phyloP scores from a whole-genome alignment of 2,329 filamentous ascomycete genomes.

The Fusarium camptoceras region DNA sequence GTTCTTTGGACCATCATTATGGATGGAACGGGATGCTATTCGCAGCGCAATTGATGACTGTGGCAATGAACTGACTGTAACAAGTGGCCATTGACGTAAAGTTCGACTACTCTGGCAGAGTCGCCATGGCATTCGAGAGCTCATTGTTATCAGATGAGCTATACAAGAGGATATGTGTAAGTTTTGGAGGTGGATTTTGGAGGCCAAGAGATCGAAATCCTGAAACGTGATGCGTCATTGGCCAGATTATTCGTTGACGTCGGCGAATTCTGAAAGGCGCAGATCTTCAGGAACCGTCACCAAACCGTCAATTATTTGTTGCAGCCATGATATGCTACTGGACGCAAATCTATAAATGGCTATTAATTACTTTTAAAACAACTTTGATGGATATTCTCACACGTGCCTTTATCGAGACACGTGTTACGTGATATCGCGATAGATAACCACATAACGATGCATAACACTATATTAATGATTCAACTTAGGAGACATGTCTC shows the following conservation, averaged over 20 bases:
- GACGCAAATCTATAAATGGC: neutral
- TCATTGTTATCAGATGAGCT: conserved; percentile 46
- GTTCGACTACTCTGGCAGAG: conserved; percentile 42
- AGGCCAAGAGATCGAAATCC: conserved; percentile 35
- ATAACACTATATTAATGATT: neutral
- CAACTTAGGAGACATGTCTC: neutral
- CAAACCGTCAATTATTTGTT: neutral
- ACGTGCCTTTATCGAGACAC: neutral
- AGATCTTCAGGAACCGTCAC: conserved; percentile 24
- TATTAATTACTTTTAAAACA: too few relatives aligned
- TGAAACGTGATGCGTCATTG: conserved; percentile 44
- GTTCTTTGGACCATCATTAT: conserved; percentile 46
- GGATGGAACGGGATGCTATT: conserved; percentile 38
- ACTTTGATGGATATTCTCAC: too few relatives aligned
- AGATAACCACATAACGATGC: neutral
- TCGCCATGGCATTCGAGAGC: conserved; percentile 49
- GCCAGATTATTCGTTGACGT: conserved; percentile 23
- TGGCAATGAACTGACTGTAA: neutral
- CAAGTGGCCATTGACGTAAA: conserved; percentile 34
- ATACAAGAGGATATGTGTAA: conserved; percentile 17
- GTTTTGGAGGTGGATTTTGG: conserved; percentile 19
- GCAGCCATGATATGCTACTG: neutral
- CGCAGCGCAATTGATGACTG: conserved; percentile 16
- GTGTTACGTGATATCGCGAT: neutral
- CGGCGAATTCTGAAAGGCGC: conserved; percentile 14